phyloP scores from a whole-genome alignment of 139 green algal species.

The Parachlorella kessleri region DNA sequence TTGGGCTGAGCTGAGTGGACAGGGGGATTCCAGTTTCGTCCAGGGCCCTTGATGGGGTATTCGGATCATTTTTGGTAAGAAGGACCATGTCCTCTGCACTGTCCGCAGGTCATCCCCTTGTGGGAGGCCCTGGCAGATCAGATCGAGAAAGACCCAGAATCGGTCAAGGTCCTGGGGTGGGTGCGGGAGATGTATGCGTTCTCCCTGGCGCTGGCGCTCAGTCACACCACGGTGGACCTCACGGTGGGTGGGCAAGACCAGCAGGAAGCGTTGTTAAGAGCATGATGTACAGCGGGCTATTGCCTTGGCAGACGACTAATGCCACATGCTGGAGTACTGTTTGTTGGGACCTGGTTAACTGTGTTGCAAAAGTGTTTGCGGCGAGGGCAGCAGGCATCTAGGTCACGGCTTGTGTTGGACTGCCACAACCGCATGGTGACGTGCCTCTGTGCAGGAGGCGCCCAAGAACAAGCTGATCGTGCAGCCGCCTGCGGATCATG shows the following conservation, averaged over 20 bases:
- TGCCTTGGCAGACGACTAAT: not conserved
- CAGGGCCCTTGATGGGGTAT: too few species aligned
- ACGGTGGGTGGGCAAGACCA: slow-evolving; percentile 19
- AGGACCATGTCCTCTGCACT: too few species aligned
- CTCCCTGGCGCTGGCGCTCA: slow-evolving; percentile 40
- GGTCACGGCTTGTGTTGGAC: too few species aligned
- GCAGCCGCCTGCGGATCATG: slow-evolving; percentile 82
- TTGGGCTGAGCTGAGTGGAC: too few species aligned
- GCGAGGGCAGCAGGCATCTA: too few species aligned
- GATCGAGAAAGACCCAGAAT: slow-evolving; percentile 69
- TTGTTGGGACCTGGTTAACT: not conserved
- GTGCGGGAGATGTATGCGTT: slow-evolving; percentile 93
- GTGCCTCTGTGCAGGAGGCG: too few species aligned
- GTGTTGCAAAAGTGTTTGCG: not conserved
- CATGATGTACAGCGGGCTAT: not conserved
- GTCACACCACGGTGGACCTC: slow-evolving; percentile 45
- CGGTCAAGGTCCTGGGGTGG: slow-evolving; percentile 64
- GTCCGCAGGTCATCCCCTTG: slow-evolving; percentile 42
- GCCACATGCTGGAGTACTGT: not conserved
- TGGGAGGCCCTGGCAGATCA: slow-evolving; percentile 64
- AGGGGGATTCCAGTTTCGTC: too few species aligned
- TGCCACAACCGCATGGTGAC: too few species aligned
- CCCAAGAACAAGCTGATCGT: slow-evolving; percentile 68
- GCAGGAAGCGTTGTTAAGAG: not conserved
- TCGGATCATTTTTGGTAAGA: too few species aligned